Percentiles rank a stretch among this genome's conserved stretches.
Evolutionary conservation across 257 asterid species (phyloP).

Genomic region (Penstemon barbatus): DNA sequence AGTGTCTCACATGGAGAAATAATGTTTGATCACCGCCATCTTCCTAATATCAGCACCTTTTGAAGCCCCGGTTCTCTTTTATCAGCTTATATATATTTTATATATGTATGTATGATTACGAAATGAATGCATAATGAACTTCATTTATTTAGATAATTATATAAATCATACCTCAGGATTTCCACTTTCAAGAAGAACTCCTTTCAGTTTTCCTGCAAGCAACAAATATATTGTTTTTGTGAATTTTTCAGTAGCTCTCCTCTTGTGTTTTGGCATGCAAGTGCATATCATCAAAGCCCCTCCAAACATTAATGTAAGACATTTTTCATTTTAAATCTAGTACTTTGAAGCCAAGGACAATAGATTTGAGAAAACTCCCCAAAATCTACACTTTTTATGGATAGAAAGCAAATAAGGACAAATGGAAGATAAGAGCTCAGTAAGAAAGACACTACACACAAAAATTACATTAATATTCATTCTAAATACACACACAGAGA

Average conservation of each 20-base stretch:
- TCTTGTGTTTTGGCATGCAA: neutral
- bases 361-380: neutral
- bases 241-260: neutral
- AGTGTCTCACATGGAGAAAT: neutral
- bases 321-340: neutral
- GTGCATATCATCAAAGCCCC: constrained; percentile 1
- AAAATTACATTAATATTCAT: constrained; percentile 5
- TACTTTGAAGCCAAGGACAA: neutral
- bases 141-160: neutral
- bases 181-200: constrained; percentile 92
- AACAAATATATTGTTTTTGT: constrained; percentile 21
- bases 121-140: constrained; percentile 9
- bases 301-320: neutral
- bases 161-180: constrained; percentile 69
- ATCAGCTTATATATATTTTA: neutral
- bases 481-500: neutral
- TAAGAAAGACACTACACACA: constrained; percentile 1
- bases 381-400: neutral
- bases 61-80: constrained; percentile 3
- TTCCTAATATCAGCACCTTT: neutral
- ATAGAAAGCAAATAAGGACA: constrained; percentile 5
- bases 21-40: neutral
- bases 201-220: constrained; percentile 82
- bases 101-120: neutral
- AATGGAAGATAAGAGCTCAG: neutral